Conservation (phyloP, 306 rosid species). For the Trifolium fragiferum region DNA sequence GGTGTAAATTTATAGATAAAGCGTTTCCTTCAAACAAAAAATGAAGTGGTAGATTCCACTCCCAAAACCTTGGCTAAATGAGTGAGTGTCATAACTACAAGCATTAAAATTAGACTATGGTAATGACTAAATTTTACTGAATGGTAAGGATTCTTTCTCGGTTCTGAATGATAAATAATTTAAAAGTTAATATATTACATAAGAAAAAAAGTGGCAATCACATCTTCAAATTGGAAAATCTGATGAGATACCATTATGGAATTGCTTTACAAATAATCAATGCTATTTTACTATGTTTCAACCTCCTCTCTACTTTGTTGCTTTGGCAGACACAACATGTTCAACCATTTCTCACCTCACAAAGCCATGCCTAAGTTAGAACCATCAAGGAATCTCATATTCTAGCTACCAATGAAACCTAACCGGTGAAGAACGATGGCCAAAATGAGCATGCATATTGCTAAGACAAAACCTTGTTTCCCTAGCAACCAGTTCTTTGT, state of each 20-base stretch:
- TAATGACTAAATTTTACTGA: constrained; percentile 36
- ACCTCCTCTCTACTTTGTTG: constrained; percentile 30
- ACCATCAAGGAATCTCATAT: constrained; percentile 26
- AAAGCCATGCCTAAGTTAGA: constrained; percentile 31
- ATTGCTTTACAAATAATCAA: constrained; percentile 38
- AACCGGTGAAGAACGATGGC: constrained; percentile 82
- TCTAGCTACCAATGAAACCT: constrained; percentile 88
- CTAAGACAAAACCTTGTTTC: constrained; percentile 75
- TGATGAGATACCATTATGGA: constrained; percentile 43
- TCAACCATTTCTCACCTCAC: constrained; percentile 22
- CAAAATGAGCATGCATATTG: constrained; percentile 81
- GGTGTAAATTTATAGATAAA: not conserved
- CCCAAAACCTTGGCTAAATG: not conserved
- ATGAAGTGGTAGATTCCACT: not conserved
- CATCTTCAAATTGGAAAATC: constrained; percentile 30
- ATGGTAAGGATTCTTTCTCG: constrained; percentile 24
- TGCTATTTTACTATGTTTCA: constrained; percentile 22
- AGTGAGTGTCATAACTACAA: not conserved
- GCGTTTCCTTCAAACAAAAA: not conserved
- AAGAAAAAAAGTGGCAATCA: constrained; percentile 32
- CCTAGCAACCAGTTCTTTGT: constrained; percentile 91
- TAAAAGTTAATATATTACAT: constrained; percentile 33
- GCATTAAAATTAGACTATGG: constrained; percentile 11
- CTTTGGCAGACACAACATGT: constrained; percentile 28
- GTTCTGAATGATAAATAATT: constrained; percentile 32